These are phyloP conservation scores for Volvariella surrecta DNA, from an alignment of 1,284 basidiomycete species.

Conservation along the genomic window DNA sequence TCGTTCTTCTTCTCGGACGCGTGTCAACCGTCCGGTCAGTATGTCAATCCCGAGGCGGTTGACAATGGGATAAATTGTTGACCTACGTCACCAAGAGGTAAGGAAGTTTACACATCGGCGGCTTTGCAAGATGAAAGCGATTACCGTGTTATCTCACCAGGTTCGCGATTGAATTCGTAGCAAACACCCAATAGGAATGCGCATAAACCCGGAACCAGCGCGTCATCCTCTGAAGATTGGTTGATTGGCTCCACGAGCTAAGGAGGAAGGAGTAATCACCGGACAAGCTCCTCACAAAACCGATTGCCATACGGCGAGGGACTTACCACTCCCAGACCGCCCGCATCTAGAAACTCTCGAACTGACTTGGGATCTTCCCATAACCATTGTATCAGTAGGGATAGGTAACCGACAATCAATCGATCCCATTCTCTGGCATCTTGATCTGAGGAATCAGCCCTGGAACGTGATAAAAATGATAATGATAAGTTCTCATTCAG, in stretches of 20 bases:
- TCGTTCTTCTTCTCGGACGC: conserved; percentile 84
- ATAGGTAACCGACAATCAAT: conserved; percentile 81
- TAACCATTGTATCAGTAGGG: conserved; percentile 85
- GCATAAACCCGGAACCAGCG: conserved; percentile 84
- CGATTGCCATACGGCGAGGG: not conserved
- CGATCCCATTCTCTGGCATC: conserved; percentile 84
- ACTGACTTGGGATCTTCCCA: conserved; percentile 92
- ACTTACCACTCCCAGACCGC: conserved; percentile 85
- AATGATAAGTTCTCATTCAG: conserved; percentile 67
- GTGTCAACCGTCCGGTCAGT: conserved; percentile 80
- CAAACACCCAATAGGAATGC: conserved; percentile 89
- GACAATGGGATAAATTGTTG: conserved; percentile 84
- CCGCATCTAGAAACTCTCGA: conserved; percentile 83
- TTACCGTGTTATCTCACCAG: conserved; percentile 83
- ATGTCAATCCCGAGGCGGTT: conserved; percentile 81
- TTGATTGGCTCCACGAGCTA: conserved; percentile 93
- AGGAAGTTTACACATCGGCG: conserved; percentile 3
- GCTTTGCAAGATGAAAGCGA: conserved; percentile 1
- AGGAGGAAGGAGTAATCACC: conserved; percentile 4
- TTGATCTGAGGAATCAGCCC: conserved; percentile 58
- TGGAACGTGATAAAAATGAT: conserved; percentile 56
- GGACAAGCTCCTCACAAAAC: conserved; percentile 3
- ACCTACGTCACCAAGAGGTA: conserved; percentile 29
- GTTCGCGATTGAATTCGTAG: conserved; percentile 93
- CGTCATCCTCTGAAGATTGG: conserved; percentile 80